These are phyloP conservation scores for Xylaria polymorpha DNA, from an alignment of 2,329 filamentous ascomycete genomes.

Conservation along the genomic window DNA sequence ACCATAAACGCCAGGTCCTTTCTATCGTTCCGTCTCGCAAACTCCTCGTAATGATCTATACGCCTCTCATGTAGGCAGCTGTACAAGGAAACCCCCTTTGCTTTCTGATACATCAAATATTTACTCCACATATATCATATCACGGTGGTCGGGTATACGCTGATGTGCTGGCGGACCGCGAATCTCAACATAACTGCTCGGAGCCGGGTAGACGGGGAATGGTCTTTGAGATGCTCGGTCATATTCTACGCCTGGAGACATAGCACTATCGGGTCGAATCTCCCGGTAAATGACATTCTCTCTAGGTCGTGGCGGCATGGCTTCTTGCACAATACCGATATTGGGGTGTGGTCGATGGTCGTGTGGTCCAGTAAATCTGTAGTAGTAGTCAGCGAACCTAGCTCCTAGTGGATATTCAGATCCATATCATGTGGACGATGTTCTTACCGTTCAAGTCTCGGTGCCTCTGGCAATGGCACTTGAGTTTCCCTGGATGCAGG, in stretches of 20 bases:
- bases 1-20: constrained; percentile 32
- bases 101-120: constrained; percentile 11
- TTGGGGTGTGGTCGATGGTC: constrained; percentile 28
- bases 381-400: constrained; percentile 35
- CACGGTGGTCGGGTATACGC: constrained; percentile 37
- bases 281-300: constrained; percentile 29
- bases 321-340: constrained; percentile 16
- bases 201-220: constrained; percentile 39
- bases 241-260: constrained; percentile 34
- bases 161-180: constrained; percentile 36
- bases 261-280: constrained; percentile 16
- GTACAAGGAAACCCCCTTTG: constrained; percentile 10
- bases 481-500: constrained; percentile 31
- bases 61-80: constrained; percentile 16
- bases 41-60: constrained; percentile 19
- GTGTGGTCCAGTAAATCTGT: constrained; percentile 33
- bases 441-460: constrained; percentile 44
- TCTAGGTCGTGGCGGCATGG: constrained; percentile 13
- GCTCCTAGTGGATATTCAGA: neutral
- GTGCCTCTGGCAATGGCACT: constrained; percentile 26
- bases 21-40: constrained; percentile 20
- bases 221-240: constrained; percentile 36
- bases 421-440: neutral
- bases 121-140: constrained; percentile 45
- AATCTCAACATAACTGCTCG: constrained; percentile 38